A percentile compares a stretch with the other conserved stretches of the same genome.
Evolutionary conservation across 768 basidiomycete genomes (phyloP).

Genomic region (Termitomyces sp.): DNA sequence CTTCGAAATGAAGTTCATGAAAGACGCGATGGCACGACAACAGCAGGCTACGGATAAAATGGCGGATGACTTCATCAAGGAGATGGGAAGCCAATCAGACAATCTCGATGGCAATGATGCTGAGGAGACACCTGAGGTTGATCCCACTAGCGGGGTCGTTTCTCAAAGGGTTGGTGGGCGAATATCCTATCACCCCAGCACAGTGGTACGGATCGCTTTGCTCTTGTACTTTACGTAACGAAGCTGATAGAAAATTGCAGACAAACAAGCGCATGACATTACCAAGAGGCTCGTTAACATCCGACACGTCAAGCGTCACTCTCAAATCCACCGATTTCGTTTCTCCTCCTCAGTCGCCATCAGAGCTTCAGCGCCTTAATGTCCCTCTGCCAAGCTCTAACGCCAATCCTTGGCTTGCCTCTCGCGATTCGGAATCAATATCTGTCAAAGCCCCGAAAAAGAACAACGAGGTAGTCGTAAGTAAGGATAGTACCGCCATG

Average conservation of each 20-base stretch:
- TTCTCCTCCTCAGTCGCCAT: conserved; percentile 36
- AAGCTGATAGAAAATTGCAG: conserved; percentile 6
- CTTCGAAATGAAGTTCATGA: conserved; percentile 99
- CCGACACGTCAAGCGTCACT: conserved; percentile 67
- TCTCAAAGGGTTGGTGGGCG: conserved; percentile 66
- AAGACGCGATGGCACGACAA: conserved; percentile 77
- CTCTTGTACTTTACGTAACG: not conserved
- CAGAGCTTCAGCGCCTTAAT: conserved; percentile 7
- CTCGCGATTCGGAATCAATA: conserved; percentile 21
- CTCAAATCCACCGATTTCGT: conserved; percentile 53
- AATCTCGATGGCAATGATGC: conserved; percentile 25
- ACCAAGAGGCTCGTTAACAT: conserved; percentile 26
- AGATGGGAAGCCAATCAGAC: conserved; percentile 46
- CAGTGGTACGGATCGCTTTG: conserved; percentile 23
- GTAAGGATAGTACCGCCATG: conserved; percentile 56
- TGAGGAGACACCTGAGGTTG: conserved; percentile 23
- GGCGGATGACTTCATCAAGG: conserved; percentile 69
- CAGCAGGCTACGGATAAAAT: conserved; percentile 52
- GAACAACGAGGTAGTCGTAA: conserved; percentile 68
- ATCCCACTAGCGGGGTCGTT: conserved; percentile 33
- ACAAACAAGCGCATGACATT: conserved; percentile 11
- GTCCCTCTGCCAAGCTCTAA: conserved; percentile 17
- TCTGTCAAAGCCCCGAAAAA: conserved; percentile 53
- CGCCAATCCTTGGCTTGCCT: conserved; percentile 81
- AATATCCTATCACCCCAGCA: conserved; percentile 56